Evolutionary conservation across 768 basidiomycete genomes (phyloP), one percentile per base, ranked within the genome.

Genomic region (Exidia glandulosa): DNA sequence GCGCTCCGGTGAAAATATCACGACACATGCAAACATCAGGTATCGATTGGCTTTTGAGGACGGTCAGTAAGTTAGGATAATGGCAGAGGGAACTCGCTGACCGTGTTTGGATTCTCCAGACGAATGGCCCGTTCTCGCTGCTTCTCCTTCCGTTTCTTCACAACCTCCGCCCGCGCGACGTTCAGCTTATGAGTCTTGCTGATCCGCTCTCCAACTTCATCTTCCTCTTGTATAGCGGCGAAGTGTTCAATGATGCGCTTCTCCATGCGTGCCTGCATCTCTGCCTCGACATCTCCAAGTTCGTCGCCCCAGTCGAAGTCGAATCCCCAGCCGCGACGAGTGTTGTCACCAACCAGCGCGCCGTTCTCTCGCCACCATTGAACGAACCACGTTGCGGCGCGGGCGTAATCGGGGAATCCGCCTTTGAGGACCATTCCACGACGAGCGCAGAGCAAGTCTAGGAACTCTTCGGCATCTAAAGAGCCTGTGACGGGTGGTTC

Each of bases 311-410:
- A n/a, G 31, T 90, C 85, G 61, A 91, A 82, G 71, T 91, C 89
- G 67, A 91, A 90, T 57, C 89, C 89, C 89, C 89, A 91, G 2
- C 87, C 88, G 57, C 80, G 82, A n/a, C 72, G 73, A 37, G 23
- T 31, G 27, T 23, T 56, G 41, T 27, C 55, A n/a, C 31, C n/a
- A 6, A 55, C 59, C 48, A 81, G 70, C 55, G 82, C 73, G 5
- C 84, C 79, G 57, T 87, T 88, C 55, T 81, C 82, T 45, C 95
- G 84, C 86, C 94, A 99, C 81, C 91, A 91, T 50, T 82, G 77
- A 45, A 98, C 80, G 66, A 97, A 87, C 78, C 87, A 91, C 25
- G 77, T 75, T 3, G 87, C 87, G 9, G 93, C 90, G 27, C 90
- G 81, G 3, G 80, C 70, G 3, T 78, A 68, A 73, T 98, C 88